Base-by-base conservation (phyloP, 2,329 filamentous ascomycete genomes). In the Talaromyces sp. region DNA sequence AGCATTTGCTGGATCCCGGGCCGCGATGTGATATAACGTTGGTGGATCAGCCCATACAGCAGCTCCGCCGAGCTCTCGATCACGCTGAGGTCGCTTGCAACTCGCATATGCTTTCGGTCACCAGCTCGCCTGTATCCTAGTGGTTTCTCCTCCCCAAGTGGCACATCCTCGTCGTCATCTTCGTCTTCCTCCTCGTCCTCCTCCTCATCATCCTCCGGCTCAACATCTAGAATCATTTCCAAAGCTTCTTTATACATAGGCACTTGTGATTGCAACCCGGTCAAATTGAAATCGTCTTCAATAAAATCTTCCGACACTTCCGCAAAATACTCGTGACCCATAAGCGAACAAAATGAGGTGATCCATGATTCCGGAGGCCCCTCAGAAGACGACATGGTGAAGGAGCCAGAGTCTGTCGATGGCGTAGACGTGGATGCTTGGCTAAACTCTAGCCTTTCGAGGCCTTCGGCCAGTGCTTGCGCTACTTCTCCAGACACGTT, bases 231-330 rank as follows among this genome's bases (percentile, higher is more conserved):
- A 68, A 99, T 98, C 94, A 99, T 97, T 86, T 99, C 95, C 66
- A 99, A 81, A 12, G 95, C 95, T 79, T 99, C 95, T 79, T 98
- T 99, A 78, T 99, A 99, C 91, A 97, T 96, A 66, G 92, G 89
- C 58, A 99, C 95, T 79, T 98, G 94, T 63, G 89, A 90, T 78
- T 96, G 92, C 71, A 99, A 83, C 56, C 95, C 95, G 0, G 95
- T 99, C 67, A 99, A 83, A 78, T 99, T 99, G 83, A 99, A 99
- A 78, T 99, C 95, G 87, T 99, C 95, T 77, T 99, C 95, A 73
- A 99, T 98, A 71, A 99, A 99, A 73, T 99, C 95, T 79, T 99
- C 95, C 53, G 92, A 95, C 57, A 99, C 94, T 81, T 99, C 95
- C 65, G 95, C 95, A 77, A 99, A 99, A 81, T 98, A 99, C 78